These are phyloP conservation scores for Wickerhamomyces bovis DNA, from an alignment of 805 yeast genomes.

Conservation along the genomic window DNA sequence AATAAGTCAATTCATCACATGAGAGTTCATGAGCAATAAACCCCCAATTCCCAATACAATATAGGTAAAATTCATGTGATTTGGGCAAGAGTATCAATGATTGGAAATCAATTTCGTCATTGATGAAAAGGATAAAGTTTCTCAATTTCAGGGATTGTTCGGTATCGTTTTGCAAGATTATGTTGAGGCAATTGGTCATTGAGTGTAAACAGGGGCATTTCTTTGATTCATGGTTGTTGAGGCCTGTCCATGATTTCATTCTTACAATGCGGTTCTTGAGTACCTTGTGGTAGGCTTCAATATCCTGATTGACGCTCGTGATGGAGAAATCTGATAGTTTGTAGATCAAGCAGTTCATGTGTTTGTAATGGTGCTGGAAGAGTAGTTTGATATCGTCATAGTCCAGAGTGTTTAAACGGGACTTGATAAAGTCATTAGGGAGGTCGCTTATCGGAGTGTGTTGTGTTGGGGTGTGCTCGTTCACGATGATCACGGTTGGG, in stretches of 20 bases:
- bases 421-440: background rate
- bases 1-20: conserved; percentile 59
- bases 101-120: conserved; percentile 25
- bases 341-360: conserved; percentile 17
- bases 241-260: conserved; percentile 38
- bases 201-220: conserved; percentile 25
- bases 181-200: conserved; percentile 28
- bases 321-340: conserved; percentile 14
- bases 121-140: conserved; percentile 18
- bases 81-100: conserved; percentile 20
- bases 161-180: conserved; percentile 17
- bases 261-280: conserved; percentile 28
- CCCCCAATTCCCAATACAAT: conserved; percentile 54
- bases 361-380: conserved; percentile 19
- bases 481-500: conserved; percentile 21
- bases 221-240: conserved; percentile 21
- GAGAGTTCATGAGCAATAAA: conserved; percentile 64
- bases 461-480: conserved; percentile 6
- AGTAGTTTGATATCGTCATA: conserved; percentile 8
- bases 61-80: conserved; percentile 22
- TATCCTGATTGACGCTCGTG: conserved; percentile 15
- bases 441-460: background rate
- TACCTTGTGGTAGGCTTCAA: conserved; percentile 12
- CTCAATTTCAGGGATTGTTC: conserved; percentile 10
- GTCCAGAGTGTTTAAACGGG: conserved; percentile 9